These are phyloP conservation scores for Colletotrichum chrysophilum DNA, from an alignment of 2,329 filamentous ascomycete species.

Conservation along the genomic window DNA sequence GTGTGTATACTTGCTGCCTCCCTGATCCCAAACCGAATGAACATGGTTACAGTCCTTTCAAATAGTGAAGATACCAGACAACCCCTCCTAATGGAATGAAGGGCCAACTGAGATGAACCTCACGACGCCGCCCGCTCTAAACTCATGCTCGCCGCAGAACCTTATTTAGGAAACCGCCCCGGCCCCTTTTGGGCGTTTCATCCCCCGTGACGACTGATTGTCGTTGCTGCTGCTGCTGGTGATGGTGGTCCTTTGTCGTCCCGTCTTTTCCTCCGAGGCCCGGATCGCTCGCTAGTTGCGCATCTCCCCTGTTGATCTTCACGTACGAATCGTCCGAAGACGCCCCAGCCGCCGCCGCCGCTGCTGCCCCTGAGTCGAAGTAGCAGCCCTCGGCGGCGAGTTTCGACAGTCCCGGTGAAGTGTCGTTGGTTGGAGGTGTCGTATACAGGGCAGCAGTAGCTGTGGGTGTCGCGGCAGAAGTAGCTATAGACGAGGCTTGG, in stretches of 20 bases:
- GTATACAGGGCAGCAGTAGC: neutral
- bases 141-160: slow-evolving; percentile 36
- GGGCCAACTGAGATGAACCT: neutral
- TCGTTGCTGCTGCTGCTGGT: neutral
- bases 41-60: neutral
- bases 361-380: slow-evolving; percentile 25
- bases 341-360: neutral
- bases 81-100: neutral
- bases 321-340: slow-evolving; percentile 21
- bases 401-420: slow-evolving; percentile 34
- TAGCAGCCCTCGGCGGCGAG: slow-evolving; percentile 30
- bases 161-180: slow-evolving; percentile 38
- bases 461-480: neutral
- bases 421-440: slow-evolving; percentile 20
- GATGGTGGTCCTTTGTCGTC: slow-evolving; percentile 7
- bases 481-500: neutral
- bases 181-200: slow-evolving; percentile 29
- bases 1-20: neutral
- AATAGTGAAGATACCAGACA: neutral
- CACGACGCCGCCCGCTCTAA: neutral
- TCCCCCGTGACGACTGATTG: neutral
- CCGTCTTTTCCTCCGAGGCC: slow-evolving; percentile 10
- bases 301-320: slow-evolving; percentile 25
- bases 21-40: neutral
- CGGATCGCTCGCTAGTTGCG: slow-evolving; percentile 13